phyloP scores from a whole-genome alignment of 345 rosid genomes.

The Camelina laxa region DNA sequence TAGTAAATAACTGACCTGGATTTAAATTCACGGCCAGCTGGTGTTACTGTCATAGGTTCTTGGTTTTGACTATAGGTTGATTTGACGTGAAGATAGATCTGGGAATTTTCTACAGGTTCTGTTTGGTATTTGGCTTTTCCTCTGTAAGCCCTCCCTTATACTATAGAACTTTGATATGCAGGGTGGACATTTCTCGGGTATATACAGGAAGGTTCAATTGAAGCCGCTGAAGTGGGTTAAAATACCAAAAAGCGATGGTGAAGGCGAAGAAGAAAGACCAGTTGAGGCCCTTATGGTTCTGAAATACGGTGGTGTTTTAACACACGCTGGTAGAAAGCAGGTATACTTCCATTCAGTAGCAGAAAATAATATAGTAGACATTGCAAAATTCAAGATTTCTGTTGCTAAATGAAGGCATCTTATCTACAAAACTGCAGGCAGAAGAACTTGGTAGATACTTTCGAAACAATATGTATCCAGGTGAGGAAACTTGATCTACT shows the following conservation, averaged over 20 bases:
- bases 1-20: not conserved
- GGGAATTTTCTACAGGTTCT: conserved; percentile 18
- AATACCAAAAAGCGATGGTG: conserved; percentile 70
- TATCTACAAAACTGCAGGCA: conserved; percentile 56
- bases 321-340: conserved; percentile 99
- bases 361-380: not conserved
- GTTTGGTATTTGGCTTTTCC: conserved; percentile 20
- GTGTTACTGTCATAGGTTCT: conserved; percentile 10
- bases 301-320: conserved; percentile 98
- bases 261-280: conserved; percentile 95
- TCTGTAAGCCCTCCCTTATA: conserved; percentile 20
- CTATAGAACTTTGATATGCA: conserved; percentile 42
- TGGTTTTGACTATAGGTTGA: not conserved
- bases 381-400: not conserved
- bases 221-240: conserved; percentile 97
- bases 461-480: conserved; percentile 99
- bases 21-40: not conserved
- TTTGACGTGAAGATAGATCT: conserved; percentile 1
- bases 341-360: conserved; percentile 44
- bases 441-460: conserved; percentile 98
- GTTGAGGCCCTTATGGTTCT: conserved; percentile 98
- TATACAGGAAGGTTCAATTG: conserved; percentile 96
- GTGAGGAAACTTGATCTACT: conserved; percentile 45
- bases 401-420: not conserved
- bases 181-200: conserved; percentile 99